A percentile compares a stretch with the other conserved stretches of the same genome.
These are phyloP conservation scores for Hymenoscyphus fraxineus DNA, from an alignment of 2,329 filamentous ascomycete genomes.

Conservation along the genomic window DNA sequence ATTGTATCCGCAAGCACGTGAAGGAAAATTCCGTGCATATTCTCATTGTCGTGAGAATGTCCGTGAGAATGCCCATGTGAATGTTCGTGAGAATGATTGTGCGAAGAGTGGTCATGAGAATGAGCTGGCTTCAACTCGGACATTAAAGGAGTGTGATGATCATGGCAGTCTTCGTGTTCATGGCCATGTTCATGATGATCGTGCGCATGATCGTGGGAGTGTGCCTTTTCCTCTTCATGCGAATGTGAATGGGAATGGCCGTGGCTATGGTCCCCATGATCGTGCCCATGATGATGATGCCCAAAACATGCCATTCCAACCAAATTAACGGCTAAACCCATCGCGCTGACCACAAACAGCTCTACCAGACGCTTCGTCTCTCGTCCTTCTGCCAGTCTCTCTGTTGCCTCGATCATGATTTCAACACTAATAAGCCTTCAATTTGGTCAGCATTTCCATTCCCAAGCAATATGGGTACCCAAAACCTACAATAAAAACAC, in stretches of 20 bases:
- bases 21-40: constrained; percentile 96
- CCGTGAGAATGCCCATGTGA: constrained; percentile 48
- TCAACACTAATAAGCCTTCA: constrained; percentile 86
- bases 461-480: not conserved
- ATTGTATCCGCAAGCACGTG: constrained; percentile 94
- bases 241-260: constrained; percentile 36
- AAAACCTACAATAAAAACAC: constrained; percentile 77
- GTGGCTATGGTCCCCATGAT: constrained; percentile 36
- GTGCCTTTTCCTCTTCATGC: constrained; percentile 29
- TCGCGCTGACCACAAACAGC: constrained; percentile 80
- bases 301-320: constrained; percentile 64
- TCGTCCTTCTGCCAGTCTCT: constrained; percentile 77
- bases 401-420: constrained; percentile 91
- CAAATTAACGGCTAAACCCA: constrained; percentile 85
- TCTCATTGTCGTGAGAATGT: constrained; percentile 81
- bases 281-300: constrained; percentile 42
- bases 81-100: constrained; percentile 23
- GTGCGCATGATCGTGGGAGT: constrained; percentile 14
- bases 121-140: constrained; percentile 10
- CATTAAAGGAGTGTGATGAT: constrained; percentile 19
- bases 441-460: constrained; percentile 19
- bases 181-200: constrained; percentile 25
- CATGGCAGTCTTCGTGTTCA: constrained; percentile 21
- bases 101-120: not conserved
- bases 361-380: constrained; percentile 82